Conservation (phyloP, 2,329 filamentous ascomycete genomes). For the Septoria linicola region DNA sequence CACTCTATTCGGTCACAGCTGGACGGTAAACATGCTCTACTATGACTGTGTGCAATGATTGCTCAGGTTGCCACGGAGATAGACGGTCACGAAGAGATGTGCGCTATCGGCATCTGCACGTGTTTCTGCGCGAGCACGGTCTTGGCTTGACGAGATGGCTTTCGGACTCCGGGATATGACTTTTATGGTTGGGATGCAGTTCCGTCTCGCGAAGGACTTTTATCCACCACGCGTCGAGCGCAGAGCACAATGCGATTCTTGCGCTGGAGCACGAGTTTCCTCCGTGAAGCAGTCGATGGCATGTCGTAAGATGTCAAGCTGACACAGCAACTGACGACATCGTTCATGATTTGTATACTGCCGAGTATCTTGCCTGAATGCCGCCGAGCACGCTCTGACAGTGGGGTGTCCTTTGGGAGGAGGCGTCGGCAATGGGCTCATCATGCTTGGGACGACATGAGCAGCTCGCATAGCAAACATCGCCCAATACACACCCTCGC, state of each 20-base stretch:
- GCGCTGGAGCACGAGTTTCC: neutral
- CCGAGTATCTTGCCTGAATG: conserved; percentile 12
- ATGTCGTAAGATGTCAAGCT: neutral
- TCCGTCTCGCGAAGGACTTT: neutral
- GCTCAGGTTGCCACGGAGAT: conserved; percentile 8
- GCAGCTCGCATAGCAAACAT: neutral
- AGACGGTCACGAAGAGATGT: neutral
- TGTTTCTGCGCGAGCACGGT: conserved; percentile 3
- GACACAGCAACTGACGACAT: conserved; percentile 10
- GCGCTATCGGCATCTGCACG: conserved; percentile 7
- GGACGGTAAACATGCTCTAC: too few species aligned
- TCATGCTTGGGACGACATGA: neutral
- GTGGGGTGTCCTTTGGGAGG: neutral
- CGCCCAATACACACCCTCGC: neutral
- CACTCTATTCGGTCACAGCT: too few species aligned
- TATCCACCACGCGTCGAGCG: too few species aligned
- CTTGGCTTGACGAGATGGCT: neutral
- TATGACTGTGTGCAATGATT: neutral
- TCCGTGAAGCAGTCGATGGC: neutral
- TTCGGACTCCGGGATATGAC: conserved; percentile 6
- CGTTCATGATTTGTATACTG: conserved; percentile 6
- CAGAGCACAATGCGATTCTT: neutral
- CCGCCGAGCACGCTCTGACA: neutral
- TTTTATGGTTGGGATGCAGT: neutral
- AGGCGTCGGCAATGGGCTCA: conserved; percentile 3